These are phyloP conservation scores for Leucocoprinus sp. DNA, from an alignment of 768 basidiomycete species.

Conservation along the genomic window DNA sequence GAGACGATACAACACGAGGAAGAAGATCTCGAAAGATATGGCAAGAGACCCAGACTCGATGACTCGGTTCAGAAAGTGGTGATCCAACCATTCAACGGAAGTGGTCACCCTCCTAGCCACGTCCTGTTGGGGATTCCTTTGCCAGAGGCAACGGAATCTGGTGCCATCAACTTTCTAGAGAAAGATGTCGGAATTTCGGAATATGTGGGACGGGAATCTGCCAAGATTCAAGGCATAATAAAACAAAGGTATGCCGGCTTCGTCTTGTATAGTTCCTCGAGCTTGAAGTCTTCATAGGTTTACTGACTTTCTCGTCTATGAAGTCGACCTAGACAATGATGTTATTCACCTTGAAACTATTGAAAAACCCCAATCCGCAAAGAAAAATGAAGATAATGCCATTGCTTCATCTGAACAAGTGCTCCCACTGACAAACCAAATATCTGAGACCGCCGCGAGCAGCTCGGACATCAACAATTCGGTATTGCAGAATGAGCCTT, in stretches of 20 bases:
- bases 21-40: constrained; percentile 30
- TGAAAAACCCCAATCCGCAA: constrained; percentile 53
- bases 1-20: constrained; percentile 40
- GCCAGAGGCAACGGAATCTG: constrained; percentile 40
- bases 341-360: constrained; percentile 79
- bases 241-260: constrained; percentile 73
- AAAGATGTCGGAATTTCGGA: constrained; percentile 86
- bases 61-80: constrained; percentile 3
- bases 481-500: constrained; percentile 33
- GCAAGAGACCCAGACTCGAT: constrained; percentile 37
- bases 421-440: constrained; percentile 7
- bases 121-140: constrained; percentile 51
- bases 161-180: constrained; percentile 57
- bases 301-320: constrained; percentile 93
- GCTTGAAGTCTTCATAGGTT: constrained; percentile 45
- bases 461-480: constrained; percentile 9
- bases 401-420: constrained; percentile 10
- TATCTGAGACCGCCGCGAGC: background rate
- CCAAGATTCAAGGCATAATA: constrained; percentile 84
- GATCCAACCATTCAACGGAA: no score
- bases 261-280: constrained; percentile 1
- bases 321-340: constrained; percentile 76
- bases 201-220: constrained; percentile 64
- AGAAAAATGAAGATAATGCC: constrained; percentile 25
- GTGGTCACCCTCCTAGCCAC: constrained; percentile 65